Evolutionary conservation across 2,329 filamentous ascomycete genomes (phyloP).

Genomic region (Colletotrichum chlorophyti): DNA sequence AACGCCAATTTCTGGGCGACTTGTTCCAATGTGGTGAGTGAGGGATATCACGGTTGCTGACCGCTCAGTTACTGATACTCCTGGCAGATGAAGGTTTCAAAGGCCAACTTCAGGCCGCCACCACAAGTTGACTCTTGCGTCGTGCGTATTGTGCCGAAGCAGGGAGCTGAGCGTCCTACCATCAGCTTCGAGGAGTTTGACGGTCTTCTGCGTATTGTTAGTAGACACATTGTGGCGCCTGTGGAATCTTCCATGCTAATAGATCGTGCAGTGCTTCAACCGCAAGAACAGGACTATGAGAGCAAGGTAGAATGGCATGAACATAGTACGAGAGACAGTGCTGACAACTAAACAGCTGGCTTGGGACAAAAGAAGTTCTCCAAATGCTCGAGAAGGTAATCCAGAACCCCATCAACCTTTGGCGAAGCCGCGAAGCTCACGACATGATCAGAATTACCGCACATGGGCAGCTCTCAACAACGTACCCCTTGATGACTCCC

Average conservation of each 20-base stretch:
- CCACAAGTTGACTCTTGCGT: constrained; percentile 92
- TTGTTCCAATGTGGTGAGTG: constrained; percentile 28
- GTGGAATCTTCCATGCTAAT: not conserved
- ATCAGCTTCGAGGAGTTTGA: constrained; percentile 97
- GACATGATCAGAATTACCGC: constrained; percentile 71
- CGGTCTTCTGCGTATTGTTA: constrained; percentile 80
- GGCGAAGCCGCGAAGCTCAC: not conserved
- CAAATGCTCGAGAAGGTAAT: constrained; percentile 70
- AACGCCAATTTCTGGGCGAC: constrained; percentile 31
- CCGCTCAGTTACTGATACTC: not conserved
- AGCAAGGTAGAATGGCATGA: constrained; percentile 45
- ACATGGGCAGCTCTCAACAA: constrained; percentile 90
- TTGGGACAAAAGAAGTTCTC: constrained; percentile 81
- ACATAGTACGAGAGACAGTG: not conserved
- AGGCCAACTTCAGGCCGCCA: constrained; percentile 85
- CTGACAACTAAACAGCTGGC: constrained; percentile 58
- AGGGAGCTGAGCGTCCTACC: constrained; percentile 76
- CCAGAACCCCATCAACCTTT: constrained; percentile 26
- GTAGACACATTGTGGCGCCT: not conserved
- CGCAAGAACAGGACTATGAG: constrained; percentile 91
- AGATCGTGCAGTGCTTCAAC: constrained; percentile 46
- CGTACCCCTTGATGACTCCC: constrained; percentile 75
- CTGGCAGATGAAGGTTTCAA: constrained; percentile 39
- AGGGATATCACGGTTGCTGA: not conserved
- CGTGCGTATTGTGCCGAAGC: constrained; percentile 87